Evolutionary conservation across 2,329 filamentous ascomycete species (phyloP).

Genomic region (Zasmidium cellare): DNA sequence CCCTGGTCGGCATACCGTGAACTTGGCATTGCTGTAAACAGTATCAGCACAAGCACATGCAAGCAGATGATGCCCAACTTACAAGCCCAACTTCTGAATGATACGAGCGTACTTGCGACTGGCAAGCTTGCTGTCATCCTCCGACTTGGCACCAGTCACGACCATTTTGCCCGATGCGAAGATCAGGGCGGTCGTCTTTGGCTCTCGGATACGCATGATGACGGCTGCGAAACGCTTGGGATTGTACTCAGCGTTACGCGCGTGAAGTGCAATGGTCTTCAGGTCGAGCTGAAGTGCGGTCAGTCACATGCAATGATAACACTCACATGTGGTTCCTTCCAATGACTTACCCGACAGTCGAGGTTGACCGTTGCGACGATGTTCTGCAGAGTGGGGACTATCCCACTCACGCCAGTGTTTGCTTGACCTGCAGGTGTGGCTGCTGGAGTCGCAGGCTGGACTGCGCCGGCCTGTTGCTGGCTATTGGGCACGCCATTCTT

Average conservation of each 20-base stretch:
- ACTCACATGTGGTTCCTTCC: not conserved
- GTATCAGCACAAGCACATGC: not conserved
- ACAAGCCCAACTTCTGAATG: slow-evolving; percentile 97
- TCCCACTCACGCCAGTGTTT: slow-evolving; percentile 51
- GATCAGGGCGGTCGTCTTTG: slow-evolving; percentile 96
- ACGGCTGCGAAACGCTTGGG: slow-evolving; percentile 62
- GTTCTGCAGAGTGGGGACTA: slow-evolving; percentile 26
- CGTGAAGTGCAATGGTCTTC: slow-evolving; percentile 98
- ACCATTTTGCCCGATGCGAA: slow-evolving; percentile 99
- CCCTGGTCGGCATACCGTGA: slow-evolving; percentile 55
- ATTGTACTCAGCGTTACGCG: slow-evolving; percentile 97
- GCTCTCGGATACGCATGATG: slow-evolving; percentile 99
- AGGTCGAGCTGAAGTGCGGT: slow-evolving; percentile 64
- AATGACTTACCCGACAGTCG: slow-evolving; percentile 65
- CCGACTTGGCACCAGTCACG: slow-evolving; percentile 94
- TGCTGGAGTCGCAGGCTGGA: slow-evolving; percentile 69
- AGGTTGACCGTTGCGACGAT: slow-evolving; percentile 89
- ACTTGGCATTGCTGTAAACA: slow-evolving; percentile 65
- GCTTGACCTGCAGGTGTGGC: slow-evolving; percentile 78
- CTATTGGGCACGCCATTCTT: slow-evolving; percentile 52
- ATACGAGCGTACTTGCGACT: slow-evolving; percentile 98
- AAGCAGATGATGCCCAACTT: slow-evolving; percentile 41
- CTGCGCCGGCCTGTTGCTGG: slow-evolving; percentile 47
- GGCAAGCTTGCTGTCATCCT: slow-evolving; percentile 96
- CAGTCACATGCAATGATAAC: not conserved